Conservation (phyloP, 208 protist species). For the Wallacemonas rigidus region DNA sequence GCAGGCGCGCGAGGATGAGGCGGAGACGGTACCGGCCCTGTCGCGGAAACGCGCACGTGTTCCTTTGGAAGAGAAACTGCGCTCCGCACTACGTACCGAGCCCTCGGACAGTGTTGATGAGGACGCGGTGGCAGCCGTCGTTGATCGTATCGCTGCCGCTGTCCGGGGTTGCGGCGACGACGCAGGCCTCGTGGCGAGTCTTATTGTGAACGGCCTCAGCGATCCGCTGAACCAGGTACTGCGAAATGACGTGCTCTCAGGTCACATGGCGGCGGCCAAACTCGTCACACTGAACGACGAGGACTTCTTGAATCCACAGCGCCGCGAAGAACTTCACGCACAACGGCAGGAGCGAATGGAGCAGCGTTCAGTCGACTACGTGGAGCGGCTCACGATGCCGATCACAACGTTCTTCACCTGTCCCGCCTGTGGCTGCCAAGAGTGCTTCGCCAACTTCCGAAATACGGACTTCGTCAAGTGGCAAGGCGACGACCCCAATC, state of each 20-base stretch:
- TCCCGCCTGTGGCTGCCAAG: slow-evolving; percentile 39
- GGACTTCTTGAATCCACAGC: slow-evolving; percentile 46
- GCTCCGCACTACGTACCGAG: slow-evolving; percentile 22
- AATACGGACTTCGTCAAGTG: slow-evolving; percentile 70
- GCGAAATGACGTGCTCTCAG: slow-evolving; percentile 32
- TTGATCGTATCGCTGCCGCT: slow-evolving; percentile 26
- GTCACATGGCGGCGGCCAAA: slow-evolving; percentile 19
- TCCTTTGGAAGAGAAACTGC: slow-evolving; percentile 19
- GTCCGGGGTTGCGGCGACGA: slow-evolving; percentile 26
- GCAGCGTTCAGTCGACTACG: slow-evolving; percentile 53
- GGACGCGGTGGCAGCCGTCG: slow-evolving; percentile 12
- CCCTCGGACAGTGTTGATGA: not conserved
- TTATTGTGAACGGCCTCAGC: slow-evolving; percentile 42
- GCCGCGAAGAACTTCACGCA: slow-evolving; percentile 28
- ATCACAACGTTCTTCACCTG: slow-evolving; percentile 60
- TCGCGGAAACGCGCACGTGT: slow-evolving; percentile 20
- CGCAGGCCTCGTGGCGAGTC: slow-evolving; percentile 30
- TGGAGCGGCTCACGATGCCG: slow-evolving; percentile 35
- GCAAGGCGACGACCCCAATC: slow-evolving; percentile 60
- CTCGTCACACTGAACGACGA: slow-evolving; percentile 47
- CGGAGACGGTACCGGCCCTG: not conserved
- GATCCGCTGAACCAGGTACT: slow-evolving; percentile 61
- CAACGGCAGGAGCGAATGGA: slow-evolving; percentile 35
- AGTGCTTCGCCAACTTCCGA: slow-evolving; percentile 63
- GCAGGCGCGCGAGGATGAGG: not conserved